Evolutionary conservation across 352 stramenopile species (phyloP).

Genomic region (Phytophthora megakarya): DNA sequence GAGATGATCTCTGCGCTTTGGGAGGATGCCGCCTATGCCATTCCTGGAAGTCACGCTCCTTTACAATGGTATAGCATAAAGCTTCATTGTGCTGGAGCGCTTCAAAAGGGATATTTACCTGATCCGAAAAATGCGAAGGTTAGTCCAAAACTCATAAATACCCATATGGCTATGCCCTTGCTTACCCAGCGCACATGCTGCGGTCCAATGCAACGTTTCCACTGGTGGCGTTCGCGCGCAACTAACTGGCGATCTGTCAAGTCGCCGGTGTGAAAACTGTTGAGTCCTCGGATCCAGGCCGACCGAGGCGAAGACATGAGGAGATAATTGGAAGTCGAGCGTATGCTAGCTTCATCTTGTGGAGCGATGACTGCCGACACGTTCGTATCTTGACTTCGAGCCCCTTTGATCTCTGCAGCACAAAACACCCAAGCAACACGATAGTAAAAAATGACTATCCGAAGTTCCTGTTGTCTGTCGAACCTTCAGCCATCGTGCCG

Average conservation of each 20-base stretch:
- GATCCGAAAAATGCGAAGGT: neutral
- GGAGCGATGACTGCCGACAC: conserved; percentile 12
- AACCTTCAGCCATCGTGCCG: conserved; percentile 46
- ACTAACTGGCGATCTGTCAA: conserved; percentile 61
- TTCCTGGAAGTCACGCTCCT: conserved; percentile 38
- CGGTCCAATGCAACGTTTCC: conserved; percentile 64
- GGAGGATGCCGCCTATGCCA: conserved; percentile 25
- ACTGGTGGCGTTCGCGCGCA: conserved; percentile 63
- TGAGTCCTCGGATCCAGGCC: conserved; percentile 13
- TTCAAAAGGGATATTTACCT: conserved; percentile 44
- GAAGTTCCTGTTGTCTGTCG: neutral
- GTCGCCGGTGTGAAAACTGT: conserved; percentile 19
- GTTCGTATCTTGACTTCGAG: conserved; percentile 19
- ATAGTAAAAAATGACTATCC: too few relatives aligned
- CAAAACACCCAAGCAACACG: too few relatives aligned
- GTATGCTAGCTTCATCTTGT: conserved; percentile 20
- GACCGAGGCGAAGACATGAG: conserved; percentile 37
- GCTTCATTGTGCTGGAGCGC: conserved; percentile 32
- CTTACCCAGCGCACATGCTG: conserved; percentile 51
- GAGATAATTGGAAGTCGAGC: conserved; percentile 37
- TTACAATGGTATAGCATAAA: conserved; percentile 41
- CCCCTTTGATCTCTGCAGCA: conserved; percentile 28
- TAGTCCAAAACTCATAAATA: neutral
- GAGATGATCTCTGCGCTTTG: conserved; percentile 13
- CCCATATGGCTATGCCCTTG: neutral